phyloP scores from a whole-genome alignment of 257 asterid species.

The Nyctanthes arbortristis region DNA sequence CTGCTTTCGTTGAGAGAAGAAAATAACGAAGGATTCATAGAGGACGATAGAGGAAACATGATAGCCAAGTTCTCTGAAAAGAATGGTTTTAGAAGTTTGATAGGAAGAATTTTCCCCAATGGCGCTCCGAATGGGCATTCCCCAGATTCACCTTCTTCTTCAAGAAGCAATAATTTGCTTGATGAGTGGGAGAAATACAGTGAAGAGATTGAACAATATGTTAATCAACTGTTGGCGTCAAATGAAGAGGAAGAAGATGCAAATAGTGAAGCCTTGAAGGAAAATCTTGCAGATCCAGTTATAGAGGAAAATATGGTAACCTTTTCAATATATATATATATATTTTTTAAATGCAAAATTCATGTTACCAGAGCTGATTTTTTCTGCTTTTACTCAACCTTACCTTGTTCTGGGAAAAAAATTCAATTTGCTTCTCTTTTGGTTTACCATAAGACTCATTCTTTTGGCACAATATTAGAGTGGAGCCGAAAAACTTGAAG shows the following conservation, averaged over 20 bases:
- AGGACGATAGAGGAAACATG: conserved; percentile 45
- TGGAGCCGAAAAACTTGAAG: conserved; percentile 37
- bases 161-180: conserved; percentile 26
- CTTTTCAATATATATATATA: too few species aligned
- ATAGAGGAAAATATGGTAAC: conserved; percentile 46
- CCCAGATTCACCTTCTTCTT: conserved; percentile 35
- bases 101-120: conserved; percentile 46
- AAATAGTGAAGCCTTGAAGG: conserved; percentile 22
- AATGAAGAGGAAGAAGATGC: conserved; percentile 33
- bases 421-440: conserved; percentile 7
- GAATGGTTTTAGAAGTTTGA: conserved; percentile 52
- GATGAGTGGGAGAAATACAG: conserved; percentile 46
- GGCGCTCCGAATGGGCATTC: conserved; percentile 20
- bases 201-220: conserved; percentile 45
- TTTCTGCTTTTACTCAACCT: not conserved
- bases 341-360: not conserved
- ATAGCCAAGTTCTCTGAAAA: conserved; percentile 46
- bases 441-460: conserved; percentile 9
- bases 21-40: conserved; percentile 42
- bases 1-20: conserved; percentile 49
- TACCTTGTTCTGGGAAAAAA: not conserved
- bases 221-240: conserved; percentile 37
- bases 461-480: conserved; percentile 21
- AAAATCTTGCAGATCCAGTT: conserved; percentile 20
- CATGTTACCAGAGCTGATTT: not conserved